These are phyloP conservation scores for Moesziomyces parantarcticus DNA, from an alignment of 1,284 basidiomycete genomes.

Conservation along the genomic window DNA sequence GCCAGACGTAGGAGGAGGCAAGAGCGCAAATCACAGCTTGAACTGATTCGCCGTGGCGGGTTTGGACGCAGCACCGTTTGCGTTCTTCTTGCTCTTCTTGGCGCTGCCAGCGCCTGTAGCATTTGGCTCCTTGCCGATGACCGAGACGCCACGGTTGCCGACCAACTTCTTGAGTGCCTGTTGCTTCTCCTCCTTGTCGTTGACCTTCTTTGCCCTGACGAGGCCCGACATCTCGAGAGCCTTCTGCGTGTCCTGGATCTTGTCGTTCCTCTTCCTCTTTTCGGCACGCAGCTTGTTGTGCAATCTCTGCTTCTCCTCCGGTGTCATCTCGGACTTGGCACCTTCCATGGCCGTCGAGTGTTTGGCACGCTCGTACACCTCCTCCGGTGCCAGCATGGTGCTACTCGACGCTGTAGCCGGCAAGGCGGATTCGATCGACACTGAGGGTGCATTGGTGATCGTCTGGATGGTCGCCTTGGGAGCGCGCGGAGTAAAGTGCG, in stretches of 20 bases:
- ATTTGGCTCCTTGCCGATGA: conserved; percentile 39
- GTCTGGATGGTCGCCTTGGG: conserved; percentile 91
- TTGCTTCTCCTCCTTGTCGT: conserved; percentile 60
- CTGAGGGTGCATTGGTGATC: conserved; percentile 82
- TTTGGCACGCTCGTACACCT: conserved; percentile 74
- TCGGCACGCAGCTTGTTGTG: conserved; percentile 71
- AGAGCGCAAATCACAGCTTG: conserved; percentile 27
- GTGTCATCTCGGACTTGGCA: conserved; percentile 81
- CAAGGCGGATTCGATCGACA: conserved; percentile 89
- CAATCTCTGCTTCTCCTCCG: conserved; percentile 78
- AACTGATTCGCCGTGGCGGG: conserved; percentile 25
- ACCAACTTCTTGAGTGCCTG: conserved; percentile 63
- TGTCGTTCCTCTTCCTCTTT: conserved; percentile 79
- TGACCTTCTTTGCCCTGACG: conserved; percentile 41
- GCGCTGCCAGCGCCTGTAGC: conserved; percentile 24
- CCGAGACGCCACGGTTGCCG: conserved; percentile 62
- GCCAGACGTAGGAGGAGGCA: too few species aligned
- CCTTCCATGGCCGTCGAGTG: conserved; percentile 58
- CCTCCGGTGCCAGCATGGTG: conserved; percentile 91
- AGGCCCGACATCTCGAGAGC: conserved; percentile 76
- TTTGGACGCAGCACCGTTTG: conserved; percentile 19
- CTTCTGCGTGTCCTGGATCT: conserved; percentile 73
- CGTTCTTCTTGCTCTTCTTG: conserved; percentile 34
- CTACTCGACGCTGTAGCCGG: conserved; percentile 81
- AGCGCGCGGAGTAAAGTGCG: conserved; percentile 94